A percentile compares a stretch with the other conserved stretches of the same genome.
These are phyloP conservation scores for Ogataea nitratoaversa DNA, from an alignment of 805 yeast species.

Conservation along the genomic window DNA sequence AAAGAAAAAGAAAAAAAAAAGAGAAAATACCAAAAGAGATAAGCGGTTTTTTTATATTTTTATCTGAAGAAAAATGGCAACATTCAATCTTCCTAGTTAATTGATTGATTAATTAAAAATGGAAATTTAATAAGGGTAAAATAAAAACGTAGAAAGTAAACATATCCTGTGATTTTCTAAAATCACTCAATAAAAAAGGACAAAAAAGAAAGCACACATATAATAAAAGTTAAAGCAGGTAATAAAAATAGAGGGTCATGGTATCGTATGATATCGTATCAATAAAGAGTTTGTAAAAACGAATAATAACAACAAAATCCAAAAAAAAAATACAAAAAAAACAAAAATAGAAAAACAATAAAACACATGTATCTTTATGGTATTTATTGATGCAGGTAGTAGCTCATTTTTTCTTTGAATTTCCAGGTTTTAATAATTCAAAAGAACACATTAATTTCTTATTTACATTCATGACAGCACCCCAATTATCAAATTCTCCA, in stretches of 20 bases:
- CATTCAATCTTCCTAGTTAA: too few species aligned
- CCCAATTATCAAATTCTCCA: constrained; percentile 77
- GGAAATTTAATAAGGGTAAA: too few species aligned
- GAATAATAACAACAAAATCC: neutral
- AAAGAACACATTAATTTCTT: constrained; percentile 65
- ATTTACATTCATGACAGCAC: constrained; percentile 74
- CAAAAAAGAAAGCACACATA: neutral
- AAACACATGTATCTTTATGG: neutral
- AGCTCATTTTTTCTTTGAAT: constrained; percentile 10
- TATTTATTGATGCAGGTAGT: too few species aligned
- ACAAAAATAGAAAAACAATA: neutral
- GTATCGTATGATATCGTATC: too few species aligned
- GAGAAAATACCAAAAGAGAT: neutral
- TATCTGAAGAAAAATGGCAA: too few species aligned
- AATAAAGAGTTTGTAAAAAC: too few species aligned
- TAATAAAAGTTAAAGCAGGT: too few species aligned
- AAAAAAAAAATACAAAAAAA: neutral
- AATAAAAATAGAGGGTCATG: too few species aligned
- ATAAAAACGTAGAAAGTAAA: too few species aligned
- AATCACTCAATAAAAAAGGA: neutral
- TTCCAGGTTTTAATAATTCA: constrained; percentile 58
- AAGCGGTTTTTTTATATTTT: too few species aligned
- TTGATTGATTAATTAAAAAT: too few species aligned
- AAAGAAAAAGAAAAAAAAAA: neutral
- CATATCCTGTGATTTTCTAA: too few species aligned